Evolutionary conservation across 768 basidiomycete species (phyloP).

Genomic region (Thelephora aurantiotincta): DNA sequence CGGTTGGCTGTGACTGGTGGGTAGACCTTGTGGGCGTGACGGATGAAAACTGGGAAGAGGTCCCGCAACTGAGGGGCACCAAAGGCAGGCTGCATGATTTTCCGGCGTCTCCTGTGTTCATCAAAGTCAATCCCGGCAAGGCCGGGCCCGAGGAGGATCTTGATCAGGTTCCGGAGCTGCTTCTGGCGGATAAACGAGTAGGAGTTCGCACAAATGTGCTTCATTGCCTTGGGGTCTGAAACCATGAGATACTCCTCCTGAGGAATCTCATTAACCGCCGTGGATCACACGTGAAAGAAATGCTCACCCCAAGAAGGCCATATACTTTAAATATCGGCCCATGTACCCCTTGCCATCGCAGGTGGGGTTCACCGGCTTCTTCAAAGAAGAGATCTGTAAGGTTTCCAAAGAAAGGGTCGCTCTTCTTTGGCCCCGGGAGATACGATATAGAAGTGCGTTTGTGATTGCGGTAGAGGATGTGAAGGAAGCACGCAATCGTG

Average conservation of each 20-base stretch:
- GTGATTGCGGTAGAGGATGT: constrained; percentile 1
- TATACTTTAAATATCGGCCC: constrained; percentile 37
- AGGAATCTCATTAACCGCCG: not conserved
- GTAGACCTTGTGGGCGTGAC: constrained; percentile 11
- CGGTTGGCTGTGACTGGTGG: too few species aligned
- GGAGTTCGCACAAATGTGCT: constrained; percentile 42
- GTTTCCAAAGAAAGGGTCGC: too few species aligned
- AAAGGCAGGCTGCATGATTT: constrained; percentile 23
- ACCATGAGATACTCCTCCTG: too few species aligned
- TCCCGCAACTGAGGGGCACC: constrained; percentile 28
- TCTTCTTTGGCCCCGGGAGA: too few species aligned
- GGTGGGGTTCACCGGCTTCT: constrained; percentile 35
- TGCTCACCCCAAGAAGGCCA: constrained; percentile 33
- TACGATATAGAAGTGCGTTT: constrained; percentile 28
- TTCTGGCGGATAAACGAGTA: constrained; percentile 12
- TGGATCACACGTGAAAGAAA: not conserved
- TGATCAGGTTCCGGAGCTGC: not conserved
- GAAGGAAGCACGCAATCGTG: too few species aligned
- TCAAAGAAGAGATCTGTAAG: too few species aligned
- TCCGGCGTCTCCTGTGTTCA: constrained; percentile 17
- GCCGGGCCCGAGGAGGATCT: not conserved
- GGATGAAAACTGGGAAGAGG: too few species aligned
- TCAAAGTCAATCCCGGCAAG: not conserved
- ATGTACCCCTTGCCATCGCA: constrained; percentile 34
- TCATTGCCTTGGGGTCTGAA: too few species aligned